A percentile compares a stretch with the other conserved stretches of the same genome.
Evolutionary conservation across 1,139 yeast genomes (phyloP).

Genomic region (Hyphopichia wangnamkhiaoensis): DNA sequence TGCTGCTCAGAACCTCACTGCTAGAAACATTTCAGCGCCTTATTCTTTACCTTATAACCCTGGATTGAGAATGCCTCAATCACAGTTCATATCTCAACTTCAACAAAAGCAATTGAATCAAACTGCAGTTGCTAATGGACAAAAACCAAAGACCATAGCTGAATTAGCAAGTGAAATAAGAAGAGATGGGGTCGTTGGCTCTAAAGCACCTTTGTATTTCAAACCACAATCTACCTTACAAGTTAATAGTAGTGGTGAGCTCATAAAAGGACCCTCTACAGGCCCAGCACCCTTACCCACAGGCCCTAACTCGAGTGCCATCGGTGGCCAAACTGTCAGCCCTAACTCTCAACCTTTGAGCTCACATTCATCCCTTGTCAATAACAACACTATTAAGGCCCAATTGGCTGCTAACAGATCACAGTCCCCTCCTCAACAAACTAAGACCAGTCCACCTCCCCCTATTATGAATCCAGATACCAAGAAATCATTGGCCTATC

Average conservation of each 20-base stretch:
- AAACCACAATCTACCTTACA: constrained; percentile 23
- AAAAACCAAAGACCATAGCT: constrained; percentile 51
- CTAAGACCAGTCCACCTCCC: constrained; percentile 15
- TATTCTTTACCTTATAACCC: constrained; percentile 22
- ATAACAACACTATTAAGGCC: constrained; percentile 40
- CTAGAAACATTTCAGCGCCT: constrained; percentile 24
- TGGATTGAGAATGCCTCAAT: constrained; percentile 19
- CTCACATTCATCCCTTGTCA: neutral
- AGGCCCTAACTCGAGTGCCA: constrained; percentile 3
- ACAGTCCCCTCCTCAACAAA: constrained; percentile 16
- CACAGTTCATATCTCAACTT: constrained; percentile 26
- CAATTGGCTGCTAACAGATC: constrained; percentile 57
- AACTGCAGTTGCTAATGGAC: constrained; percentile 17
- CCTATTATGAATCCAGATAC: constrained; percentile 53
- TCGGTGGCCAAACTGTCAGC: no score
- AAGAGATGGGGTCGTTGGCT: constrained; percentile 31
- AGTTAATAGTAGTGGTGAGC: constrained; percentile 10
- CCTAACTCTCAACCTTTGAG: neutral
- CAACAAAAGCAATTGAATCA: constrained; percentile 18
- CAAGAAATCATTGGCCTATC: constrained; percentile 61
- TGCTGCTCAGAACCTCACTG: constrained; percentile 26
- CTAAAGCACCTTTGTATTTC: constrained; percentile 39
- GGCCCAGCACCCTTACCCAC: constrained; percentile 5
- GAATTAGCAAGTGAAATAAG: constrained; percentile 57
- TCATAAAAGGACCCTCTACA: constrained; percentile 7